These are phyloP conservation scores for Annona cherimola DNA, from an alignment of 164 flowering plant genomes.

Conservation along the genomic window DNA sequence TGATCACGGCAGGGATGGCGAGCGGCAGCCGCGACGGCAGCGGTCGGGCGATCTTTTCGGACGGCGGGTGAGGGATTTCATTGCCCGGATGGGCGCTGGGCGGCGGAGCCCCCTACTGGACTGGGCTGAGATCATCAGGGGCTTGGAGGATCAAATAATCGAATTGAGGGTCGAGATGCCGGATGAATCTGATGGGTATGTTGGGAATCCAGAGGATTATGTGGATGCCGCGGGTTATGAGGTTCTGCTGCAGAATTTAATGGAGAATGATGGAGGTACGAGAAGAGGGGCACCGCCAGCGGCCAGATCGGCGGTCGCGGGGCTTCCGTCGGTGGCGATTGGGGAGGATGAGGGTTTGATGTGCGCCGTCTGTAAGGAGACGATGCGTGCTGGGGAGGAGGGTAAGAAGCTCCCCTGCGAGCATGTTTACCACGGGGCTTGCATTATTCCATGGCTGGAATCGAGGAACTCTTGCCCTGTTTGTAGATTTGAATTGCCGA, in stretches of 20 bases:
- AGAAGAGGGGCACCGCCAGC: constrained; percentile 86
- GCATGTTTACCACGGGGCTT: constrained; percentile 75
- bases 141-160: constrained; percentile 62
- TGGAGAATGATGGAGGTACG: constrained; percentile 52
- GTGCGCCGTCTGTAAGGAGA: constrained; percentile 77
- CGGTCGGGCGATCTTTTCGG: constrained; percentile 33
- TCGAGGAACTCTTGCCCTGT: constrained; percentile 78
- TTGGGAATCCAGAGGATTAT: constrained; percentile 78
- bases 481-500: constrained; percentile 75
- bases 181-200: constrained; percentile 40
- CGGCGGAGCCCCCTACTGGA: constrained; percentile 51
- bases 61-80: constrained; percentile 49
- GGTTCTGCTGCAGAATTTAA: constrained; percentile 64
- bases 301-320: constrained; percentile 41
- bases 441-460: constrained; percentile 73
- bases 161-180: constrained; percentile 56
- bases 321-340: constrained; percentile 35
- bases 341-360: constrained; percentile 31
- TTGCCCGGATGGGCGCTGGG: constrained; percentile 32
- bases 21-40: background rate
- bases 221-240: constrained; percentile 78
- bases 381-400: constrained; percentile 37
- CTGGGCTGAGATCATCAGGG: constrained; percentile 75
- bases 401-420: constrained; percentile 73
- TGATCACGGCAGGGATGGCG: background rate